These are phyloP conservation scores for Acacia acuminata DNA, from an alignment of 306 rosid species.

Conservation along the genomic window DNA sequence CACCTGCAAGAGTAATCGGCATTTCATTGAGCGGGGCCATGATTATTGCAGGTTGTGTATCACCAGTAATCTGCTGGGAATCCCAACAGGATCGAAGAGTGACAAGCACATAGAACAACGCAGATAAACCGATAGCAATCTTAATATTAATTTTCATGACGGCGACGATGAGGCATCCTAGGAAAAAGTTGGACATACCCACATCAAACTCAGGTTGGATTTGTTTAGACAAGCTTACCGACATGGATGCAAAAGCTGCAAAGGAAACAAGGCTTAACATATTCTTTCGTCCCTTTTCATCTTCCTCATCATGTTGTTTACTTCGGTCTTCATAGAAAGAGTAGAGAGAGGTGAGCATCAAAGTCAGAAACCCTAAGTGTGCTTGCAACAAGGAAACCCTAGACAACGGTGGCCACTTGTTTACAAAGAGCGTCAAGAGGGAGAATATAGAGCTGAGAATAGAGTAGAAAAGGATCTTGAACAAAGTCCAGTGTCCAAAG, in stretches of 20 bases:
- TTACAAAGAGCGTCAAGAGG: not conserved
- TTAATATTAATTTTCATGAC: constrained; percentile 23
- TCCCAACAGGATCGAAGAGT: not conserved
- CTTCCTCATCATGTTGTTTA: not conserved
- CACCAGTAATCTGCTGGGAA: not conserved
- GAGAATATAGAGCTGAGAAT: not conserved
- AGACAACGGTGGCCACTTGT: not conserved
- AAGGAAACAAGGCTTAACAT: not conserved
- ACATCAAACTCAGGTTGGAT: constrained; percentile 19
- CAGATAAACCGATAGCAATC: not conserved
- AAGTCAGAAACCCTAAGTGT: not conserved
- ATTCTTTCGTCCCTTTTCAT: not conserved
- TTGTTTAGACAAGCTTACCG: constrained; percentile 21
- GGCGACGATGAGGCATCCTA: constrained; percentile 14
- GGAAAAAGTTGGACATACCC: constrained; percentile 23
- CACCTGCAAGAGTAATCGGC: not conserved
- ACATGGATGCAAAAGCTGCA: constrained; percentile 23
- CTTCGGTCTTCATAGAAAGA: constrained; percentile 11
- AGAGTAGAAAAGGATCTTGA: constrained; percentile 5
- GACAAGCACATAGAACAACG: not conserved
- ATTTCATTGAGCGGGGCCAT: not conserved
- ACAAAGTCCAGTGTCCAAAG: constrained; percentile 6
- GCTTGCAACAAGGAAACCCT: constrained; percentile 17
- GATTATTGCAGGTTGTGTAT: too few relatives aligned
- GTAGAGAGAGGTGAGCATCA: constrained; percentile 14